Evolutionary conservation across 306 rosid species (phyloP).

Genomic region (Trifolium fragiferum): DNA sequence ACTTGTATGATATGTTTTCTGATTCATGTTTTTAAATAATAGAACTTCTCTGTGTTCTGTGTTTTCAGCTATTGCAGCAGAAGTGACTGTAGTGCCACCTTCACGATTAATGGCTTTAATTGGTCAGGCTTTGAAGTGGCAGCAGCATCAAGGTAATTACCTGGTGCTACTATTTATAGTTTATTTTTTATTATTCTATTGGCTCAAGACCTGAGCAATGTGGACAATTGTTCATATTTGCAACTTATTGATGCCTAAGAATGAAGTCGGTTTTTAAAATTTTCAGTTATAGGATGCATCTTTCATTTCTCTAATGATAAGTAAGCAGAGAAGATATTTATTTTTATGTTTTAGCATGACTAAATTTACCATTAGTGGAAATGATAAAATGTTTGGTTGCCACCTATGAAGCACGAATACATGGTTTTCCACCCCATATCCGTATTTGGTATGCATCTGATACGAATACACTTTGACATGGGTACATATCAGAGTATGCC

Average conservation of each 20-base stretch:
- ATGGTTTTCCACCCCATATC: neutral
- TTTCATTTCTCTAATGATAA: constrained; percentile 5
- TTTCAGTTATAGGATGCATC: constrained; percentile 21
- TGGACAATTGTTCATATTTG: constrained; percentile 27
- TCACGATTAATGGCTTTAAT: constrained; percentile 95
- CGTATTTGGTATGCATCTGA: neutral
- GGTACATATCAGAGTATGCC: neutral
- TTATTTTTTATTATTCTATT: constrained; percentile 27
- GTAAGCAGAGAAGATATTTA: constrained; percentile 1
- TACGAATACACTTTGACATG: neutral
- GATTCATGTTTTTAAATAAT: constrained; percentile 10
- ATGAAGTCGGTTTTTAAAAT: constrained; percentile 16
- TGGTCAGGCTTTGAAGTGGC: constrained; percentile 99
- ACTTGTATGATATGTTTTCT: constrained; percentile 2
- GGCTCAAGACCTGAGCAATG: constrained; percentile 7
- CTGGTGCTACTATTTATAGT: neutral
- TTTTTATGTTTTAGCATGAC: constrained; percentile 14
- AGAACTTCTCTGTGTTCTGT: constrained; percentile 29
- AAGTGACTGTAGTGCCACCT: constrained; percentile 97
- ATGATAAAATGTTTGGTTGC: constrained; percentile 21
- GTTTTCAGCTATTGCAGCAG: constrained; percentile 85
- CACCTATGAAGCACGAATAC: neutral
- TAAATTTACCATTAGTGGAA: constrained; percentile 20
- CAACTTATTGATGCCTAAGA: constrained; percentile 25
- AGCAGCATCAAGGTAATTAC: constrained; percentile 89